Evolutionary conservation across 345 rosid genomes (phyloP).

Genomic region (Aegle marmelos): DNA sequence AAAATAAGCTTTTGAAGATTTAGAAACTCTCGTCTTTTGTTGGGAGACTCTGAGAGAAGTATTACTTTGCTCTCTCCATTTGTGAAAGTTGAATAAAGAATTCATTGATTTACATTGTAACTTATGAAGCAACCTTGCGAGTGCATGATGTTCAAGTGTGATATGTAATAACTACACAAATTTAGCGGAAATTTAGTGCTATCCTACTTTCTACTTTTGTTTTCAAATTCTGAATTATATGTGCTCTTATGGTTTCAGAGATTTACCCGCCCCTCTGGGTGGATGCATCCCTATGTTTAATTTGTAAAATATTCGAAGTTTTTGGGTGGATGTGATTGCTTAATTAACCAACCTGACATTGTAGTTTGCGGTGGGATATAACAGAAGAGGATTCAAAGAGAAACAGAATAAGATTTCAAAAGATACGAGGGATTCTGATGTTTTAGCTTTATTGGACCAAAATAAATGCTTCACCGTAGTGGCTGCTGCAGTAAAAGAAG

Average conservation of each 20-base stretch:
- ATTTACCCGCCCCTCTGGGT: neutral
- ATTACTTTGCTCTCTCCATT: neutral
- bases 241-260: neutral
- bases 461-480: slow-evolving; percentile 71
- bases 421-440: slow-evolving; percentile 35
- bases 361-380: slow-evolving; percentile 91
- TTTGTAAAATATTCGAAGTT: neutral
- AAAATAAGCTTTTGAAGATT: neutral
- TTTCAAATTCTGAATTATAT: neutral
- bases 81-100: neutral
- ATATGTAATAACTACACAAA: neutral
- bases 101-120: neutral
- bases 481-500: slow-evolving; percentile 81
- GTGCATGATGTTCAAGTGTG: neutral
- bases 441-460: slow-evolving; percentile 60
- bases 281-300: neutral
- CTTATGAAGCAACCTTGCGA: neutral
- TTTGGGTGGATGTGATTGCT: neutral
- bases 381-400: slow-evolving; percentile 83
- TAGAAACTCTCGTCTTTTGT: neutral
- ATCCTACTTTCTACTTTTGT: neutral
- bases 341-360: neutral
- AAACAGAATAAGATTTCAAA: slow-evolving; percentile 38
- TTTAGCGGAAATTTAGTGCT: neutral
- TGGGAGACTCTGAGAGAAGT: neutral